These are phyloP conservation scores for Lentinula detonsa DNA, from an alignment of 768 basidiomycete species.

Conservation along the genomic window DNA sequence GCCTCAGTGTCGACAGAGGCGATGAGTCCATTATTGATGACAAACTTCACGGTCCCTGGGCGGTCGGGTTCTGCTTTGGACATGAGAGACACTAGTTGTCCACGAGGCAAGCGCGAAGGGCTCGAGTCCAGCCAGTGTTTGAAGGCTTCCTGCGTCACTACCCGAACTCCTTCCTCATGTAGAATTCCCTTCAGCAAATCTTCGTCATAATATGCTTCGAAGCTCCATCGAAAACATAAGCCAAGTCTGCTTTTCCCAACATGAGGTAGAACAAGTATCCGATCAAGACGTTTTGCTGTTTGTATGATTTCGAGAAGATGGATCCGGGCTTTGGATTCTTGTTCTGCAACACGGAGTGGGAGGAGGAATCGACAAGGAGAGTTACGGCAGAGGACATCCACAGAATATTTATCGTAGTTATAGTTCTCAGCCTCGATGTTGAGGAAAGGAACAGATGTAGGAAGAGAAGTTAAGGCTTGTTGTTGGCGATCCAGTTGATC, in stretches of 20 bases:
- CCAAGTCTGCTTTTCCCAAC: conserved; percentile 52
- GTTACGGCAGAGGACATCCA: conserved; percentile 13
- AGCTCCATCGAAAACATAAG: conserved; percentile 41
- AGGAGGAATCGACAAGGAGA: conserved; percentile 39
- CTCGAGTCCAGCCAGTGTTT: not conserved
- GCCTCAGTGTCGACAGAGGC: not conserved
- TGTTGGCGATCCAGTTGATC: conserved; percentile 11
- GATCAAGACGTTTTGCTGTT: conserved; percentile 43
- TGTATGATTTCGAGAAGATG: conserved; percentile 48
- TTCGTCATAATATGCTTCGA: conserved; percentile 45
- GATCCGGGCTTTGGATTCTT: conserved; percentile 51
- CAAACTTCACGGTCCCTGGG: conserved; percentile 15
- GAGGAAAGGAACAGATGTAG: conserved; percentile 8
- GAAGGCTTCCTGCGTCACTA: not conserved
- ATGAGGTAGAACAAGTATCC: conserved; percentile 57
- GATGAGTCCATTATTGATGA: not conserved
- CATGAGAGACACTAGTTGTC: conserved; percentile 31
- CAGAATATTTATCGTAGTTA: conserved; percentile 11
- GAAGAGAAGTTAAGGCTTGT: not conserved
- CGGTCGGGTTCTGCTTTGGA: conserved; percentile 13
- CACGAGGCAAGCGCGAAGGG: not conserved
- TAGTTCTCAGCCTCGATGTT: conserved; percentile 11
- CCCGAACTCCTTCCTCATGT: not conserved
- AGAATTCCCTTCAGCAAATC: conserved; percentile 13
- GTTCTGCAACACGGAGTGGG: conserved; percentile 45